phyloP scores from a whole-genome alignment of 2,329 filamentous ascomycete species.

The Hansfordia pulvinata region DNA sequence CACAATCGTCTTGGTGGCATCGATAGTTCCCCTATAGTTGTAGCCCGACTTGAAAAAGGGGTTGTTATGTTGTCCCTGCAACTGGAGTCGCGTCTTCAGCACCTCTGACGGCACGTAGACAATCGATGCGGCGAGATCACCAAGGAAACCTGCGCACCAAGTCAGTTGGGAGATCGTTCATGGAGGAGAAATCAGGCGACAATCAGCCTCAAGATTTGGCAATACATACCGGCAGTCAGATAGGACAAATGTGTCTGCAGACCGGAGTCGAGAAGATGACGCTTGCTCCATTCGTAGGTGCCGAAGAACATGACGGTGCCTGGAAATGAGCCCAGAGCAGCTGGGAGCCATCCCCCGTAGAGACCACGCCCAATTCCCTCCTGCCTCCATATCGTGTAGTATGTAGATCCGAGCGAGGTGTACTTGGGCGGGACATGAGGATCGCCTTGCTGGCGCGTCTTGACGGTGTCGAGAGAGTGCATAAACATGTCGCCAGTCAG shows the following conservation, averaged over 20 bases:
- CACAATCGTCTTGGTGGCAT: constrained; percentile 78
- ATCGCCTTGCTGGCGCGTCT: constrained; percentile 94
- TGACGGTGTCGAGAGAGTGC: constrained; percentile 97
- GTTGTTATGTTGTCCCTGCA: constrained; percentile 92
- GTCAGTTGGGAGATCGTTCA: constrained; percentile 1
- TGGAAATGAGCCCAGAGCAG: constrained; percentile 81
- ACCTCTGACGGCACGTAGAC: constrained; percentile 97
- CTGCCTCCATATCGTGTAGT: constrained; percentile 84
- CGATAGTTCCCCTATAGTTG: constrained; percentile 77
- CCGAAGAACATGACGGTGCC: constrained; percentile 94
- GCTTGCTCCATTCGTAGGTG: constrained; percentile 90
- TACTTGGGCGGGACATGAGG: constrained; percentile 89
- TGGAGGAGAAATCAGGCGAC: not conserved
- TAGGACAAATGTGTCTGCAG: constrained; percentile 76
- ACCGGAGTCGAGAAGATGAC: constrained; percentile 72
- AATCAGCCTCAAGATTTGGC: not conserved
- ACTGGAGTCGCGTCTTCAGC: constrained; percentile 88
- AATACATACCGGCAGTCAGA: constrained; percentile 59
- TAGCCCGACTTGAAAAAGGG: constrained; percentile 89
- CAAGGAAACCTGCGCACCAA: constrained; percentile 57
- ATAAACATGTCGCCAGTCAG: constrained; percentile 94
- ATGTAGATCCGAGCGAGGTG: constrained; percentile 77
- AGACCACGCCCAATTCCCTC: constrained; percentile 77
- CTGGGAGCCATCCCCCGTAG: constrained; percentile 88
- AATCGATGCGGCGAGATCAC: constrained; percentile 81